These are phyloP conservation scores for Aspergillus ostianus DNA, from an alignment of 495 filamentous ascomycete genomes.

Conservation along the genomic window DNA sequence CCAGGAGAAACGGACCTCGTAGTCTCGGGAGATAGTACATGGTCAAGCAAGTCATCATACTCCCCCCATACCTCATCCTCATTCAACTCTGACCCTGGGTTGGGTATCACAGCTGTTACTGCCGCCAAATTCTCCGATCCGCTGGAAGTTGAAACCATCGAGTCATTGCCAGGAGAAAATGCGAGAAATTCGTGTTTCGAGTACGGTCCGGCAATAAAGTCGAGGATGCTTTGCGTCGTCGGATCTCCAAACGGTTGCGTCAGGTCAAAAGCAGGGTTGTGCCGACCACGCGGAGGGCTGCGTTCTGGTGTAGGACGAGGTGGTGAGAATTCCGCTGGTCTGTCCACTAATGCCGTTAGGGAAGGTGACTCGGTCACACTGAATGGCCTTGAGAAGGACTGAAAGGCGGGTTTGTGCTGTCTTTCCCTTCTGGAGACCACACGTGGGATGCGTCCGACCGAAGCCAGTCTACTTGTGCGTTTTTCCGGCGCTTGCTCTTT, in stretches of 20 bases:
- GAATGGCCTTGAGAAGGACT: slow-evolving; percentile 86
- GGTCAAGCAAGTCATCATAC: slow-evolving; percentile 85
- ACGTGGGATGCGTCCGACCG: slow-evolving; percentile 86
- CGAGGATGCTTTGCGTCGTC: slow-evolving; percentile 30
- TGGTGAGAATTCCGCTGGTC: slow-evolving; percentile 15
- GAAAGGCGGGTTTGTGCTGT: slow-evolving; percentile 65
- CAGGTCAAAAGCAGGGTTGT: slow-evolving; percentile 28
- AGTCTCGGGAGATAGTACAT: slow-evolving; percentile 57
- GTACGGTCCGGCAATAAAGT: slow-evolving; percentile 42
- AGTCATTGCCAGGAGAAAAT: slow-evolving; percentile 70
- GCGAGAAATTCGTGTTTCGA: slow-evolving; percentile 60
- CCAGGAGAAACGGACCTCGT: slow-evolving; percentile 18
- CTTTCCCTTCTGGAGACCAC: slow-evolving; percentile 72
- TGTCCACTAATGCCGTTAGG: slow-evolving; percentile 21
- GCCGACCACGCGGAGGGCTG: slow-evolving; percentile 17
- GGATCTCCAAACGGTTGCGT: slow-evolving; percentile 41
- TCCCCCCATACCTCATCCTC: slow-evolving; percentile 95
- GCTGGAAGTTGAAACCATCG: slow-evolving; percentile 64
- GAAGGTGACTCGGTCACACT: slow-evolving; percentile 40
- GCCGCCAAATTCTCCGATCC: slow-evolving; percentile 62
- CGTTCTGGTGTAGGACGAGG: slow-evolving; percentile 20
- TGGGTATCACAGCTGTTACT: slow-evolving; percentile 62
- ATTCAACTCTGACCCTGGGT: slow-evolving; percentile 53
- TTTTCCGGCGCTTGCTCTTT: neutral
- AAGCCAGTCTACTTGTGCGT: slow-evolving; percentile 57